These are phyloP conservation scores for Exophiala oligosperma DNA, from an alignment of 2,329 filamentous ascomycete genomes.

Conservation along the genomic window DNA sequence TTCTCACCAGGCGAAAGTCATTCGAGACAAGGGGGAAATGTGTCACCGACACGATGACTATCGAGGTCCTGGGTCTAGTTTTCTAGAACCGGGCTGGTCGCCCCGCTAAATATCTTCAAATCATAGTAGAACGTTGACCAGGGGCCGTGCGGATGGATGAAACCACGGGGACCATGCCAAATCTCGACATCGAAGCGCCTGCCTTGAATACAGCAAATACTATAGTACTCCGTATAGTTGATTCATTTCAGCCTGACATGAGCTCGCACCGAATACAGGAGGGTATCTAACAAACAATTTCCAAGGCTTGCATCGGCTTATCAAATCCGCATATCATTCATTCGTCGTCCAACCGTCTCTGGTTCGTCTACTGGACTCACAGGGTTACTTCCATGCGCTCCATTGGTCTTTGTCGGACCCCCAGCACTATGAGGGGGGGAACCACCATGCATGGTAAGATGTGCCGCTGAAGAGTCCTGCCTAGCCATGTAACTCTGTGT, in stretches of 20 bases:
- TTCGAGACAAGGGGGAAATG: background rate
- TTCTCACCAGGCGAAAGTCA: too few relatives aligned
- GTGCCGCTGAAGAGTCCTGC: slow-evolving; percentile 25
- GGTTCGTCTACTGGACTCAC: slow-evolving; percentile 19
- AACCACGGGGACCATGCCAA: background rate
- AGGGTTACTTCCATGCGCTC: slow-evolving; percentile 4
- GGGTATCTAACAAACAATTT: background rate
- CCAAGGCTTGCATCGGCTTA: background rate
- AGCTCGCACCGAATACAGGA: background rate
- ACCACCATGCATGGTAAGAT: slow-evolving; percentile 24
- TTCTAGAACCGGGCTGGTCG: background rate
- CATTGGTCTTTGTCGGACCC: background rate
- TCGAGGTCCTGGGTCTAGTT: background rate
- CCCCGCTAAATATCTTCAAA: too few relatives aligned
- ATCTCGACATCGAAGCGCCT: background rate
- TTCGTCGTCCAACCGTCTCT: slow-evolving; percentile 12
- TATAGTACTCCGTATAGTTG: background rate
- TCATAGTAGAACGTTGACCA: too few relatives aligned
- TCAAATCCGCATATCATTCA: slow-evolving; percentile 25
- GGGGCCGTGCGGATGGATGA: too few relatives aligned
- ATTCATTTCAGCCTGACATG: background rate
- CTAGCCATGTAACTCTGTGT: slow-evolving; percentile 25
- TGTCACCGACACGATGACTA: background rate
- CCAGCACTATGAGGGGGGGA: slow-evolving; percentile 4
- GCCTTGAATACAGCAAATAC: background rate